Evolutionary conservation across 1,139 yeast genomes (phyloP).

Genomic region (Candida glucosophila): DNA sequence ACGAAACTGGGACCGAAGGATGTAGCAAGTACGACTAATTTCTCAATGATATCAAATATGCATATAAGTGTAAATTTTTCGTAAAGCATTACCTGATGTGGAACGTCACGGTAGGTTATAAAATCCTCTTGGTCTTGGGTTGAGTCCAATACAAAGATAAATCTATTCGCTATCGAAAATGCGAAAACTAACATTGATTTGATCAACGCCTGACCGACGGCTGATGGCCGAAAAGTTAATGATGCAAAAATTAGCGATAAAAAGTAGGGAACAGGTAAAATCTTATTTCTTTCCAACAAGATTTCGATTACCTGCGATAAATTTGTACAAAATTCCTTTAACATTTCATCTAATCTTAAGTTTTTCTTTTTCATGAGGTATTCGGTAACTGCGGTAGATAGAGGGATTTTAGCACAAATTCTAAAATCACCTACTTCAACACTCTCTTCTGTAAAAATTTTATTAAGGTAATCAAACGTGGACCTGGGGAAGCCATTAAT

Average conservation of each 20-base stretch:
- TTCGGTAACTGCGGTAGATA: slow-evolving; percentile 23
- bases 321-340: slow-evolving; percentile 30
- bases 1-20: slow-evolving; percentile 14
- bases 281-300: slow-evolving; percentile 14
- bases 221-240: slow-evolving; percentile 49
- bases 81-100: slow-evolving; percentile 34
- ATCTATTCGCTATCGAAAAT: slow-evolving; percentile 12
- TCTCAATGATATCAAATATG: slow-evolving; percentile 49
- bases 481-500: slow-evolving; percentile 44
- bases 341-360: slow-evolving; percentile 34
- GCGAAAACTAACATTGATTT: slow-evolving; percentile 10
- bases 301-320: slow-evolving; percentile 25
- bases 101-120: slow-evolving; percentile 23
- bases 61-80: slow-evolving; percentile 42
- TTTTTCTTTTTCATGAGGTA: slow-evolving; percentile 35
- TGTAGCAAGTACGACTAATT: slow-evolving; percentile 18
- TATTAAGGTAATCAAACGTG: slow-evolving; percentile 41
- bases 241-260: slow-evolving; percentile 45
- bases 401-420: slow-evolving; percentile 21
- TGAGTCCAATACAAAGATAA: slow-evolving; percentile 19
- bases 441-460: slow-evolving; percentile 32
- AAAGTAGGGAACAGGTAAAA: slow-evolving; percentile 45
- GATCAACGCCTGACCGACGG: slow-evolving; percentile 30
- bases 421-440: slow-evolving; percentile 22
- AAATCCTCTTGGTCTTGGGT: slow-evolving; percentile 26